Evolutionary conservation across 331 rosid genomes (phyloP), one percentile per base, ranked within the genome.

Genomic region (Malus hybrid): DNA sequence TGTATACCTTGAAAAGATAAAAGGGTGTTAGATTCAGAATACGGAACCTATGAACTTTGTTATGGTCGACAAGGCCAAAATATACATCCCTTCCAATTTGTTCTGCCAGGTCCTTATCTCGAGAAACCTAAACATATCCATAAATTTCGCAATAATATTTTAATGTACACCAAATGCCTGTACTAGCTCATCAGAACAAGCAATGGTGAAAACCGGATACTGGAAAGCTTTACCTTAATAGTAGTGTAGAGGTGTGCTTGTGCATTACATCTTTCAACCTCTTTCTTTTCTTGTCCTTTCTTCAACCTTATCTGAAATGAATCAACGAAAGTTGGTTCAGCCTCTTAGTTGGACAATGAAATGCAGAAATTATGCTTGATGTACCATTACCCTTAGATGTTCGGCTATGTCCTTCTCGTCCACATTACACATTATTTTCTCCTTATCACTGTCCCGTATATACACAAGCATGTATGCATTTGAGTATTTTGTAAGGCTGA

Each of bases 401-500:
- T 87, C 90, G 28, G 95, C 90, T 66, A 91, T 87, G 84, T 95
- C 99, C 83, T 92, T 95, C 88, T 95, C 98, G 68, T 95, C 99
- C 69, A 92, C 98, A 28, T 92, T 91, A 86, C 98, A 95, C 73
- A 95, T 89, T 79, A 95, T 88, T 82, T 95, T 95, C 80, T 95
- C 99, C 87, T 84, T 95, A 89, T 95, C 97, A 82, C 96, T 88
- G 80, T 92, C 99, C 73, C 99, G 96, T 70, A 95, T 90, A 76
- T 95, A 95, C 76, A 95, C 99, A 81, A 95, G 96, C 99, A 95
- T 90, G 80, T 95, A 95, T 27, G 99, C 99, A 88, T 92, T 95
- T 19, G 99, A 95, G 81, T 95, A 92, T 75, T 95, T 95, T 80
- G 99, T 95, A 77, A 95, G 93, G 76, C 89, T 95, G 83, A 95